Conservation (phyloP, 768 basidiomycete genomes). For the Boletus pseudo-olivaceus region DNA sequence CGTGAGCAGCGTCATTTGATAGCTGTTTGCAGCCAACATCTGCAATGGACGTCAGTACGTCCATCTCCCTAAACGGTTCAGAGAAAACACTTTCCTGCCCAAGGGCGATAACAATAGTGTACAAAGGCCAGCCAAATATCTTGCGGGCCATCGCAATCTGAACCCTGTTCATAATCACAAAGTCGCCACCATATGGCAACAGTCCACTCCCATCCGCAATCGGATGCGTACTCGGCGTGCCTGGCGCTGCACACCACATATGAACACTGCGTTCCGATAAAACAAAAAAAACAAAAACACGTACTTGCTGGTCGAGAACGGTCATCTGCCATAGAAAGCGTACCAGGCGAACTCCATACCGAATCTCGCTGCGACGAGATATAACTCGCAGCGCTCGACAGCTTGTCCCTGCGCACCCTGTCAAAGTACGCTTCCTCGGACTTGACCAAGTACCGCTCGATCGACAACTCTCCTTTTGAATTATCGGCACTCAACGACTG, state of each 20-base stretch:
- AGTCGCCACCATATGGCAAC: constrained; percentile 52
- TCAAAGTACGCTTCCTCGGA: constrained; percentile 94
- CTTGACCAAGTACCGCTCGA: constrained; percentile 86
- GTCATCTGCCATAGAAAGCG: constrained; percentile 39
- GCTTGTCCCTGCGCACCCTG: constrained; percentile 83
- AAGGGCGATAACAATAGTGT: constrained; percentile 82
- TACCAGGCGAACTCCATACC: constrained; percentile 66
- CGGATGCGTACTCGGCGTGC: constrained; percentile 49
- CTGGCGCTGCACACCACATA: constrained; percentile 25
- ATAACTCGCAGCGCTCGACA: constrained; percentile 77
- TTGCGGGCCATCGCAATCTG: constrained; percentile 83
- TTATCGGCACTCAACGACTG: constrained; percentile 78
- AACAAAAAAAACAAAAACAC: constrained; percentile 24
- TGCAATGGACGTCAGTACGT: constrained; percentile 23
- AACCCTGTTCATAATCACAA: constrained; percentile 74
- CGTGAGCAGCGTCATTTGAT: constrained; percentile 88
- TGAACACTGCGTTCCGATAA: constrained; percentile 17
- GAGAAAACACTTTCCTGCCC: constrained; percentile 56
- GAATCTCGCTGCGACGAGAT: constrained; percentile 79
- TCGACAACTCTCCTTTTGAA: constrained; percentile 87
- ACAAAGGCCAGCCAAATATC: constrained; percentile 84
- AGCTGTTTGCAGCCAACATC: constrained; percentile 90
- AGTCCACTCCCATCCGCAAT: constrained; percentile 46
- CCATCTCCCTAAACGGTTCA: not conserved
- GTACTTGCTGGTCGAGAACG: constrained; percentile 76